Evolutionary conservation across 331 rosid genomes (phyloP).

Genomic region (Prunus yedoensis): DNA sequence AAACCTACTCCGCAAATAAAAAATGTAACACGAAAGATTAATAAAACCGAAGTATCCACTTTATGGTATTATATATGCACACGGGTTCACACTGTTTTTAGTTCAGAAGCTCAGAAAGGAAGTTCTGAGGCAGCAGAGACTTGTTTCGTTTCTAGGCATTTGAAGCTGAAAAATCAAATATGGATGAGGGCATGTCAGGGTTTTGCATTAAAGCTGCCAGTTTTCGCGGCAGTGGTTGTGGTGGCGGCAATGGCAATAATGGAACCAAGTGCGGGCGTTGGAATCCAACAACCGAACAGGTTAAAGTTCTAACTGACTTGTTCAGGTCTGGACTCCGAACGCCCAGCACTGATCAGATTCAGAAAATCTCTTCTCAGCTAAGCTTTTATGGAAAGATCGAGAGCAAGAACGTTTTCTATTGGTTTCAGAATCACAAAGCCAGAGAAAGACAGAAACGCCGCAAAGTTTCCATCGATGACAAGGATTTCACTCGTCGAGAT

Average conservation of each 20-base stretch:
- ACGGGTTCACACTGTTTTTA: conserved; percentile 42
- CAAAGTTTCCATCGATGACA: conserved; percentile 46
- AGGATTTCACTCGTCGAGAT: conserved; percentile 31
- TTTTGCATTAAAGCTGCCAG: conserved; percentile 55
- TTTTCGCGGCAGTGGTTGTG: conserved; percentile 22
- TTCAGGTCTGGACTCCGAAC: conserved; percentile 95
- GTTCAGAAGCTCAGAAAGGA: conserved; percentile 46
- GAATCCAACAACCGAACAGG: conserved; percentile 93
- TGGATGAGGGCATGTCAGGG: conserved; percentile 85
- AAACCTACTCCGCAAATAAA: conserved; percentile 4
- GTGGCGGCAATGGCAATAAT: conserved; percentile 25
- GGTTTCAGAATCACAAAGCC: conserved; percentile 99
- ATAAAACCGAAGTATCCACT: conserved; percentile 24
- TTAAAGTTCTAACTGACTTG: conserved; percentile 71
- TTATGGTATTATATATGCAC: conserved; percentile 48
- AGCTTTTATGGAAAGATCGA: conserved; percentile 97
- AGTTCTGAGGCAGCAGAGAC: conserved; percentile 23
- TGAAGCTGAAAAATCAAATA: conserved; percentile 29
- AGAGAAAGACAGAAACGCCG: conserved; percentile 95
- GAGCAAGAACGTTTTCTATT: conserved; percentile 96
- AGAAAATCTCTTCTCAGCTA: conserved; percentile 77
- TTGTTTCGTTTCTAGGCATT: conserved; percentile 10
- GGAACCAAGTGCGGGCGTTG: conserved; percentile 94
- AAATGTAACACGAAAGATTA: neutral
- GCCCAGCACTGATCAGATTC: conserved; percentile 97